Evolutionary conservation across 768 basidiomycete species (phyloP).

Genomic region (Boletus insuetus): DNA sequence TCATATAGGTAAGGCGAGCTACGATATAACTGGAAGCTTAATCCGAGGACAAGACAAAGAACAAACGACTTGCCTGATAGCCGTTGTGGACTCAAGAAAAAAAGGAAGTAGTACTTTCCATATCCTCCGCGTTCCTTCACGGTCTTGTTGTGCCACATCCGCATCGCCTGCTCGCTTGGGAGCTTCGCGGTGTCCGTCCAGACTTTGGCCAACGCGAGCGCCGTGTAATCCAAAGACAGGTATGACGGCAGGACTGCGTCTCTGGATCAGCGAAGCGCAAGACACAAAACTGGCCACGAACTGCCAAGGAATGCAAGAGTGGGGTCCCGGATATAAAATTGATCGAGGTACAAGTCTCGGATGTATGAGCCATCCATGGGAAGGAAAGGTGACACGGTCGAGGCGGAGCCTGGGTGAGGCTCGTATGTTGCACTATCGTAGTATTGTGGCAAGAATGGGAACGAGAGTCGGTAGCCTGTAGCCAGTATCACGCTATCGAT

Average conservation of each 20-base stretch:
- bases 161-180: background rate
- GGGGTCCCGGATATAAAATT: slow-evolving; percentile 13
- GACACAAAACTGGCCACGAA: background rate
- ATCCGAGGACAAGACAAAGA: background rate
- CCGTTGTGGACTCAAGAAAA: background rate
- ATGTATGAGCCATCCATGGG: slow-evolving; percentile 4
- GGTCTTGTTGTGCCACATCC: background rate
- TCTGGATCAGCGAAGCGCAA: background rate
- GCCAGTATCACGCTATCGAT: slow-evolving; percentile 11
- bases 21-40: background rate
- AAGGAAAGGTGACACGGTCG: slow-evolving; percentile 7
- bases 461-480: slow-evolving; percentile 13
- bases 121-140: slow-evolving; percentile 14
- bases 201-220: slow-evolving; percentile 13
- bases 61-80: background rate
- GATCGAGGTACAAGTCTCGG: slow-evolving; percentile 14
- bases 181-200: slow-evolving; percentile 16
- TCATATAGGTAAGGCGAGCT: background rate
- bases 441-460: slow-evolving; percentile 16
- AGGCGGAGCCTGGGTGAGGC: background rate
- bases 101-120: slow-evolving; percentile 1
- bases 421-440: slow-evolving; percentile 8
- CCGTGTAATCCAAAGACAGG: background rate
- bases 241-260: background rate
- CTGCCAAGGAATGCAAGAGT: slow-evolving; percentile 12